A percentile compares a stretch with the other conserved stretches of the same genome.
phyloP scores from a whole-genome alignment of 2,329 filamentous ascomycete species.

The Colletotrichum spaethianum region DNA sequence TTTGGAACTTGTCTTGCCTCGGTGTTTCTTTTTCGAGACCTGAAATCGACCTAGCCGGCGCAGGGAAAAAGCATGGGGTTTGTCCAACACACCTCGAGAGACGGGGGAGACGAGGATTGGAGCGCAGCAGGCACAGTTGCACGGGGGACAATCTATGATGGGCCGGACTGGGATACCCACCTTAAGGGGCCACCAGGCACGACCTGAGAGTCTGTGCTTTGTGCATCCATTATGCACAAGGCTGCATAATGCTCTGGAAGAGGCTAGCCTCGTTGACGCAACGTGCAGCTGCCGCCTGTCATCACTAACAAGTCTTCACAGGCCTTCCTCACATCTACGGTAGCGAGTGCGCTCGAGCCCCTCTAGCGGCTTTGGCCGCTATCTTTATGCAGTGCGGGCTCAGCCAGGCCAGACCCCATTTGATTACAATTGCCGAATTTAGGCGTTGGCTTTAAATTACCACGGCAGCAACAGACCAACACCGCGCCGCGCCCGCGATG shows the following conservation, averaged over 20 bases:
- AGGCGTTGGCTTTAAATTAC: conserved; percentile 25
- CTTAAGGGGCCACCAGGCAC: conserved; percentile 16
- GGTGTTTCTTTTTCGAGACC: conserved; percentile 36
- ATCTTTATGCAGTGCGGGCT: conserved; percentile 7
- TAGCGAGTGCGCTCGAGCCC: conserved; percentile 8
- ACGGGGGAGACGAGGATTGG: conserved; percentile 2
- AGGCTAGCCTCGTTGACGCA: not conserved
- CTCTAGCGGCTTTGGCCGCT: conserved; percentile 19
- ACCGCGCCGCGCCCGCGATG: conserved; percentile 17
- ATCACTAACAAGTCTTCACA: not conserved
- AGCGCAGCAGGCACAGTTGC: conserved; percentile 1
- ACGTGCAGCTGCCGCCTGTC: conserved; percentile 14
- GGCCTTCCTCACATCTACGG: fast-evolving
- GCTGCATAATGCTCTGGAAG: conserved; percentile 2
- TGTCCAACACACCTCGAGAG: conserved; percentile 6
- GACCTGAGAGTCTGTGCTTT: conserved; percentile 21
- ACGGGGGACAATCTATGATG: not conserved
- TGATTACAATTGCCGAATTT: conserved; percentile 36
- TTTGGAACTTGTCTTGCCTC: conserved; percentile 26
- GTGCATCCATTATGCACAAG: conserved; percentile 9
- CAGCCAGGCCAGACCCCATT: conserved; percentile 16
- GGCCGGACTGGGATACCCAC: not conserved
- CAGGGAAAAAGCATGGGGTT: conserved; percentile 19
- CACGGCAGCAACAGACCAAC: conserved; percentile 24
- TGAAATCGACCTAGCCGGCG: conserved; percentile 27